phyloP scores from a whole-genome alignment of 2,329 filamentous ascomycete genomes.

The Ceratocystis papillata region DNA sequence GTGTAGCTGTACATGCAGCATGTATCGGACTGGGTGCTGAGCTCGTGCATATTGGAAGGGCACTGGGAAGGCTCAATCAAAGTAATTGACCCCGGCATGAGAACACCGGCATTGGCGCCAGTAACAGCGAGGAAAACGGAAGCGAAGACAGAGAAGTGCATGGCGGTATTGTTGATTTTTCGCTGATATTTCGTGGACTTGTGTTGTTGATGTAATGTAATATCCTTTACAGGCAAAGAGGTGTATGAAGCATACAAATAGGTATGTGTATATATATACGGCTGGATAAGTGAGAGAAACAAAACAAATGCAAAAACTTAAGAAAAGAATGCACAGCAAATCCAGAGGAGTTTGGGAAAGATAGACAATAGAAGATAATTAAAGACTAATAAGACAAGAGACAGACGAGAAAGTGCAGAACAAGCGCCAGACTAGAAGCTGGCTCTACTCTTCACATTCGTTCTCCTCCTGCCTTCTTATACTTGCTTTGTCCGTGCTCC shows the following conservation, averaged over 20 bases:
- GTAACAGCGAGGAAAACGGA: not conserved
- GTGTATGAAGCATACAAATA: too few relatives aligned
- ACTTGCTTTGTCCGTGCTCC: not conserved
- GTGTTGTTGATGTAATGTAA: too few relatives aligned
- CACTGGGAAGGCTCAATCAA: not conserved
- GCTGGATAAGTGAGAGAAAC: too few relatives aligned
- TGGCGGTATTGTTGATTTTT: not conserved
- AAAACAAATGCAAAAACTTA: too few relatives aligned
- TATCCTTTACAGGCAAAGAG: too few relatives aligned
- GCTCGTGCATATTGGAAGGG: not conserved
- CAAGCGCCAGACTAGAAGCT: not conserved
- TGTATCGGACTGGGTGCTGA: not conserved
- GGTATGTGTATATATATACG: too few relatives aligned
- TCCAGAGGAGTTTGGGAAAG: too few relatives aligned
- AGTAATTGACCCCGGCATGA: not conserved
- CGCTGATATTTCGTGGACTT: too few relatives aligned
- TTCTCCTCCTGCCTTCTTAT: not conserved
- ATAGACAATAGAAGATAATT: too few relatives aligned
- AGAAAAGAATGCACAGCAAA: too few relatives aligned
- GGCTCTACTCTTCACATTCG: not conserved
- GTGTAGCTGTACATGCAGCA: constrained; percentile 12
- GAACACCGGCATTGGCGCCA: constrained; percentile 1
- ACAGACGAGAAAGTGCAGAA: not conserved
- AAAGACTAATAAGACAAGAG: not conserved
- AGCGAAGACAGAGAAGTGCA: constrained; percentile 9